Evolutionary conservation across 179 eudicot genomes (phyloP), one percentile per base, ranked within the genome.

Genomic region (Carnegiea gigantea): DNA sequence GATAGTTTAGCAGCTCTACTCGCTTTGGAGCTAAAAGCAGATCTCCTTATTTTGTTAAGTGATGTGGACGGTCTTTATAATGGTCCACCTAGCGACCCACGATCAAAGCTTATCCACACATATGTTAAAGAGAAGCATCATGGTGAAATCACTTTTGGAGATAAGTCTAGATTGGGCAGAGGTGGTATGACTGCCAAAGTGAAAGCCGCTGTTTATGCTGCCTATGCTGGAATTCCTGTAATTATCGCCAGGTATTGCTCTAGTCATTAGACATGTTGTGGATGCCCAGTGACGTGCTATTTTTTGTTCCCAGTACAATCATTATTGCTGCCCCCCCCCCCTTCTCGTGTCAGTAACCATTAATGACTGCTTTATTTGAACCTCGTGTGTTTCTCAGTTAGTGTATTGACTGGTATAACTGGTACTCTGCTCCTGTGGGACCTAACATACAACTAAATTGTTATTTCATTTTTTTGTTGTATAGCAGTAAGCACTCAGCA

Each of bases 141-240:
- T 57, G 87, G 90, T 23, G 82, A 84, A 70, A 92, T 95, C 84
- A 95, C 99, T 72, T 95, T 95, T 87, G 99, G 99, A 73, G 98
- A 95, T 80, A 95, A 95, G 85, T 95, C 99, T 15, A 88, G 99
- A 80, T 86, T 95, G 84, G 99, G 99, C 65, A 91, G 98, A 90
- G 99, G 99, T 46, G 99, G 99, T 62, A 95, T 95, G 99, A 92
- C 95, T 28, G 99, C 99, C 75, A 95, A 95, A 90, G 99, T 95
- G 73, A 92, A 92, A 88, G 97, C 99, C 78, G 99, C 99, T 81
- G 90, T 89, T 70, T 85, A 92, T 90, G 97, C 99, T 67, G 94
- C 99, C 60, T 28, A 90, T 81, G 92, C 92, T 82, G 97, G 94
- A 67, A 91, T 91, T 62, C 99, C 99, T 79, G 99, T 95, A 70